Percentiles rank a stretch among this genome's conserved stretches.
Evolutionary conservation across 2,329 filamentous ascomycete species (phyloP).

Genomic region (Aspergillus amoenus): DNA sequence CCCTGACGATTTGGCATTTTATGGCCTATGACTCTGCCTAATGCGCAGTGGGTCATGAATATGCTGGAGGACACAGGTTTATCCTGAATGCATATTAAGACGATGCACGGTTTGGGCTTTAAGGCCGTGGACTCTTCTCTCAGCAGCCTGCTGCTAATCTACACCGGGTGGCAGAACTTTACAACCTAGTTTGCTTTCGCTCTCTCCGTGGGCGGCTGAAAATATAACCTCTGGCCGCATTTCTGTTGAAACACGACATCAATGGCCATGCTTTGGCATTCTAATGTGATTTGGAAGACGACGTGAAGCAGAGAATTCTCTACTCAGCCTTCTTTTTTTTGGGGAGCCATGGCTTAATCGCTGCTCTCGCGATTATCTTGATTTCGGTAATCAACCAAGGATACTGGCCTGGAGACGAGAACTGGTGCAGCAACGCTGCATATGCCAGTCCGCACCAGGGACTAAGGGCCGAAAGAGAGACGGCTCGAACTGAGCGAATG

Average conservation of each 20-base stretch:
- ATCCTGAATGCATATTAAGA: conserved; percentile 1
- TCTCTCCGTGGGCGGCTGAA: background rate
- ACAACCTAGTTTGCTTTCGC: background rate
- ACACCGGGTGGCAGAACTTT: background rate
- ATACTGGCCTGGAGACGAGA: background rate
- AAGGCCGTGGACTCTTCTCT: background rate
- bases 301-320: background rate
- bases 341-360: background rate
- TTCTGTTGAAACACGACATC: background rate
- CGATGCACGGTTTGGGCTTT: conserved; percentile 4
- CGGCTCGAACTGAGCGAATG: background rate
- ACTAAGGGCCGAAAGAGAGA: background rate
- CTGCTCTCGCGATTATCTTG: background rate
- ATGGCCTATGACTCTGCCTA: conserved; percentile 11
- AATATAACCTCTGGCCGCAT: background rate
- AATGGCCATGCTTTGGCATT: background rate
- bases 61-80: conserved; percentile 7
- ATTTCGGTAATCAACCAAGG: background rate
- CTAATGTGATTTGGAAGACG: background rate
- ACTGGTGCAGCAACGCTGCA: background rate
- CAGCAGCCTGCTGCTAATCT: background rate
- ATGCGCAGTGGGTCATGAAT: conserved; percentile 5
- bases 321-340: background rate
- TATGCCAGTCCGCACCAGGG: background rate
- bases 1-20: conserved; percentile 7